Evolutionary conservation across 202 grass and related monocot genomes (phyloP).

Genomic region (Sporobolus alterniflorus): DNA sequence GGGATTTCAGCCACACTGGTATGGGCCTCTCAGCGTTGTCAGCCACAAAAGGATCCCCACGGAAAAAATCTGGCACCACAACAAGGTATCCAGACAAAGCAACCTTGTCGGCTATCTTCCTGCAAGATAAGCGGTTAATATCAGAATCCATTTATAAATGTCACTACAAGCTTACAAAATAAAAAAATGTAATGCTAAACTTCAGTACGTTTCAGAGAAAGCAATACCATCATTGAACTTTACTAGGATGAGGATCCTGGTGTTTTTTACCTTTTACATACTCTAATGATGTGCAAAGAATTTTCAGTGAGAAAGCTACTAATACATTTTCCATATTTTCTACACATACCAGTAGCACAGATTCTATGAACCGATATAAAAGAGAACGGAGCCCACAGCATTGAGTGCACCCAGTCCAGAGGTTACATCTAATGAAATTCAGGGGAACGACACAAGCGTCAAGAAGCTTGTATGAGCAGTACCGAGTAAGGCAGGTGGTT

Average conservation of each 20-base stretch:
- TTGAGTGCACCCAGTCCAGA: too few species aligned
- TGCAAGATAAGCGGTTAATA: constrained; percentile 35
- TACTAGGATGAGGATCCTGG: neutral
- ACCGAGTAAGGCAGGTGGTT: neutral
- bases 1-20: constrained; percentile 65
- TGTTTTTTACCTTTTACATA: neutral
- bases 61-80: constrained; percentile 82
- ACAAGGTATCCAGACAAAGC: constrained; percentile 71
- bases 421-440: too few species aligned
- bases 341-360: neutral
- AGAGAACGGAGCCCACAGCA: neutral
- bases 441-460: neutral
- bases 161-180: neutral
- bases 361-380: neutral
- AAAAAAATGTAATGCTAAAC: neutral
- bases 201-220: neutral
- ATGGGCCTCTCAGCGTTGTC: constrained; percentile 58
- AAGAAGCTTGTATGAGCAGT: neutral
- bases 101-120: constrained; percentile 84
- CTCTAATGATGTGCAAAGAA: neutral
- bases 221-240: neutral
- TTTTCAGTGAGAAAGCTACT: neutral
- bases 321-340: neutral
- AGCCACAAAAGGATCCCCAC: constrained; percentile 65
- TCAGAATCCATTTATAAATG: constrained; percentile 1